Conservation (phyloP, 768 basidiomycete genomes). For the Tulasnella sp. region DNA sequence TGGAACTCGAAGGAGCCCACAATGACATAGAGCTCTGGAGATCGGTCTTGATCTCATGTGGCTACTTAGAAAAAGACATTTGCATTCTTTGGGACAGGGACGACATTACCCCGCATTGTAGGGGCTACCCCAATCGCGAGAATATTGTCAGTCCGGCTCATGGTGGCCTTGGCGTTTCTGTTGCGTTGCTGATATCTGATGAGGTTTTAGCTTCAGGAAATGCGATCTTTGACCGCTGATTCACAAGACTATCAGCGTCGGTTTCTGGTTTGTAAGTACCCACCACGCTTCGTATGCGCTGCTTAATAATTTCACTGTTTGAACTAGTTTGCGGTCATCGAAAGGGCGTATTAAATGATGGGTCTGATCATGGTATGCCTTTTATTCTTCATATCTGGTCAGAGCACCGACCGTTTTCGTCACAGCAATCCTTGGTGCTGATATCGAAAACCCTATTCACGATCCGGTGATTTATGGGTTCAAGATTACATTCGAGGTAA, state of each 20-base stretch:
- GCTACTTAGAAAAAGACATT: background rate
- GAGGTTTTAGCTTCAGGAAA: background rate
- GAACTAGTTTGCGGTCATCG: too few relatives aligned
- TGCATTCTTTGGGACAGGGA: slow-evolving; percentile 1
- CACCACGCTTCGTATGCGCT: too few relatives aligned
- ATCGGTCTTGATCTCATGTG: background rate
- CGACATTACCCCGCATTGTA: background rate
- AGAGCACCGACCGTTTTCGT: too few relatives aligned
- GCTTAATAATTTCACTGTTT: too few relatives aligned
- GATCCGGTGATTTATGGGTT: too few relatives aligned
- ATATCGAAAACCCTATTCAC: too few relatives aligned
- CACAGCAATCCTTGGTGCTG: too few relatives aligned
- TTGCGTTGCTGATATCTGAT: background rate
- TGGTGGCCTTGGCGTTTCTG: background rate
- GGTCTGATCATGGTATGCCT: too few relatives aligned
- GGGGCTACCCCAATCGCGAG: background rate
- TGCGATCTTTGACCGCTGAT: background rate
- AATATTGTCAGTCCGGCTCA: background rate
- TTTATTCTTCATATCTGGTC: too few relatives aligned
- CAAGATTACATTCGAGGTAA: too few relatives aligned
- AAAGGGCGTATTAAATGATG: too few relatives aligned
- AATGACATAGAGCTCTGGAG: background rate
- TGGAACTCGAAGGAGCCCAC: background rate
- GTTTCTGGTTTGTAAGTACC: background rate
- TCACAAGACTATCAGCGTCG: background rate